Evolutionary conservation across 2,329 filamentous ascomycete genomes (phyloP), one percentile per base, ranked within the genome.

Genomic region (Fusarium illudens): DNA sequence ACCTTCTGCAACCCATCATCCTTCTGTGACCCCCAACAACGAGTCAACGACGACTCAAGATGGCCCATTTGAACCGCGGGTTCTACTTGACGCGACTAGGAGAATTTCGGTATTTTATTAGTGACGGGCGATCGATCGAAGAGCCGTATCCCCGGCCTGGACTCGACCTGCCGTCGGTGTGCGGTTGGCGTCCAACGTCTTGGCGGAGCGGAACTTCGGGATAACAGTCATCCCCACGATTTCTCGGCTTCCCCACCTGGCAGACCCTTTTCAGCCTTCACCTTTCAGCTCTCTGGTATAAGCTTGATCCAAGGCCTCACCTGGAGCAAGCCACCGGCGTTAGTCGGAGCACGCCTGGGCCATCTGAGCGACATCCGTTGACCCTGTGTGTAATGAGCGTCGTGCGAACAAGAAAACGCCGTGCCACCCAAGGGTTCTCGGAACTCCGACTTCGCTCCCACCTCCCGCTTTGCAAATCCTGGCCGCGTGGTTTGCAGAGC

Each of bases 391-490:
- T 17, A 34, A 48, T 4, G 37, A 51, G 19, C 8, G 19, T 22
- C 13, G 56, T 62, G 60, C 61, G 65, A 62, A 68, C 61, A 39
- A 66, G 20, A 46, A 59, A 49, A 70, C 55, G 55, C 54, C 51
- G 60, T 59, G 42, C 54, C 25, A 61, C 55, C 59, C 50, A 67
- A 64, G 64, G 52, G 60, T 58, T 53, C 62, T 60, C 44, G 51
- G 46, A 60, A 57, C 64, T 73, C 71, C 71, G 64, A 69, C 58
- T 67, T 74, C 63, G 73, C 70, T 72, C 58, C 57, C 22, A 33
- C 22, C 46, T 22, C n/a, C 49, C 50, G 22, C 46, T 63, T 67
- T 63, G 37, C 53, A 54, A 44, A 67, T 58, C 49, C 50, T 63
- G 44, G 53, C 56, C 25, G 62, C 48, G 53, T 46, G 58, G 56